Percentiles rank a stretch among this genome's conserved stretches.
These are phyloP conservation scores for Suhomyces bokatorum DNA, from an alignment of 1,139 yeast species.

Conservation along the genomic window DNA sequence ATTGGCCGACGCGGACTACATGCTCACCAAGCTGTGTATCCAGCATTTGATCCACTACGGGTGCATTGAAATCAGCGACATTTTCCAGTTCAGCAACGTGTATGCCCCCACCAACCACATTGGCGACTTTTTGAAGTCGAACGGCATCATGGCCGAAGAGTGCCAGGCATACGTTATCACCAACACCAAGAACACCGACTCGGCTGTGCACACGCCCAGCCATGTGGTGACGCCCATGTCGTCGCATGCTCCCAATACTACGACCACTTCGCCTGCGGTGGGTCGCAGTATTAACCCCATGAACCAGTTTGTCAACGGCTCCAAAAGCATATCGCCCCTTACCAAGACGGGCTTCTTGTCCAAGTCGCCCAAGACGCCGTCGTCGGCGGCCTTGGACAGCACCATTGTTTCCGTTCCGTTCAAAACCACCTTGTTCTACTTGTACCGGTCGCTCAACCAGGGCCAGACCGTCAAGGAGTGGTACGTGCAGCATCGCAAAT, in stretches of 20 bases:
- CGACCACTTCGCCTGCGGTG: constrained; percentile 7
- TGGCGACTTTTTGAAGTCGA: constrained; percentile 62
- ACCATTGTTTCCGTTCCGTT: constrained; percentile 50
- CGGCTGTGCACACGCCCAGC: constrained; percentile 9
- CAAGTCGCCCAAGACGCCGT: constrained; percentile 14
- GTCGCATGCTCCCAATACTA: constrained; percentile 5
- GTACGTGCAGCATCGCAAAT: constrained; percentile 63
- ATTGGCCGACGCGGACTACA: constrained; percentile 78
- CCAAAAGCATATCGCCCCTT: constrained; percentile 15
- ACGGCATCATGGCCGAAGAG: constrained; percentile 65
- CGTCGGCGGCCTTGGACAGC: constrained; percentile 8
- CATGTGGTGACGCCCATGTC: constrained; percentile 9
- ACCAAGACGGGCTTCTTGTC: constrained; percentile 11
- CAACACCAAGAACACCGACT: constrained; percentile 6
- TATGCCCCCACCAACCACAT: constrained; percentile 88
- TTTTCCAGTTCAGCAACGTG: constrained; percentile 84
- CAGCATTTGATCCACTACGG: constrained; percentile 90
- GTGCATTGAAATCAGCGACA: constrained; percentile 78
- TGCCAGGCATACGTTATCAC: constrained; percentile 79
- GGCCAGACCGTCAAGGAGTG: constrained; percentile 80
- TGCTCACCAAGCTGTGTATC: constrained; percentile 79
- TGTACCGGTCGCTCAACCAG: constrained; percentile 77
- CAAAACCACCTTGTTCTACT: constrained; percentile 64
- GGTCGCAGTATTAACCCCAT: constrained; percentile 9
- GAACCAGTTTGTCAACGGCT: constrained; percentile 11